A percentile compares a stretch with the other conserved stretches of the same genome.
These are phyloP conservation scores for Diaporthe sp. DNA, from an alignment of 2,329 filamentous ascomycete species.

Conservation along the genomic window DNA sequence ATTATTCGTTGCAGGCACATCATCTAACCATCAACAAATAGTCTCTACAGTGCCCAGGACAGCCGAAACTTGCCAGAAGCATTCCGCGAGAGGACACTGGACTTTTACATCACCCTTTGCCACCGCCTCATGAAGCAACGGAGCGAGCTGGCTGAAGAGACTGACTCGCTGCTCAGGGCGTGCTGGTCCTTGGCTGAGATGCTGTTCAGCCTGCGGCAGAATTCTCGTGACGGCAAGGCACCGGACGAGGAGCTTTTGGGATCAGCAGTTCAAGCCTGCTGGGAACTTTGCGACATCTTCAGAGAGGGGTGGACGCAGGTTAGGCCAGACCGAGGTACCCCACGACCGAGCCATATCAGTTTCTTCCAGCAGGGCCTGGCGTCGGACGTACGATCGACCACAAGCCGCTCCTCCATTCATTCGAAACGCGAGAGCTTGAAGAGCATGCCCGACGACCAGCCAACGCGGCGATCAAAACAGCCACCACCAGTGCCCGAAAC, in stretches of 20 bases:
- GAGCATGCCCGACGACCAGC: slow-evolving; percentile 57
- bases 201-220: slow-evolving; percentile 90
- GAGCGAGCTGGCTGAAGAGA: slow-evolving; percentile 80
- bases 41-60: slow-evolving; percentile 90
- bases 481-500: slow-evolving; percentile 78
- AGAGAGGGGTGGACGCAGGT: slow-evolving; percentile 91
- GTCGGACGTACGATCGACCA: slow-evolving; percentile 46
- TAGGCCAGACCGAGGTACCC: slow-evolving; percentile 86
- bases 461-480: slow-evolving; percentile 50
- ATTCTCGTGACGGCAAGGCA: slow-evolving; percentile 75
- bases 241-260: slow-evolving; percentile 87
- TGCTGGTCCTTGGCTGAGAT: slow-evolving; percentile 94
- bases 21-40: slow-evolving; percentile 46
- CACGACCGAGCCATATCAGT: slow-evolving; percentile 80
- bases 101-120: slow-evolving; percentile 94
- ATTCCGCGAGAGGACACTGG: slow-evolving; percentile 88
- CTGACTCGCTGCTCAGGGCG: slow-evolving; percentile 83
- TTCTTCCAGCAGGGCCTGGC: slow-evolving; percentile 68
- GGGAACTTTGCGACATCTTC: slow-evolving; percentile 94
- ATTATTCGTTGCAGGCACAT: neutral
- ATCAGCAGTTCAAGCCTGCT: slow-evolving; percentile 91
- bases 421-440: slow-evolving; percentile 66
- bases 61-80: slow-evolving; percentile 80
- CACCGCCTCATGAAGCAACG: slow-evolving; percentile 97
- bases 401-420: slow-evolving; percentile 59